These are phyloP conservation scores for Pichia sp. DNA, from an alignment of 1,139 yeast species.

Conservation along the genomic window DNA sequence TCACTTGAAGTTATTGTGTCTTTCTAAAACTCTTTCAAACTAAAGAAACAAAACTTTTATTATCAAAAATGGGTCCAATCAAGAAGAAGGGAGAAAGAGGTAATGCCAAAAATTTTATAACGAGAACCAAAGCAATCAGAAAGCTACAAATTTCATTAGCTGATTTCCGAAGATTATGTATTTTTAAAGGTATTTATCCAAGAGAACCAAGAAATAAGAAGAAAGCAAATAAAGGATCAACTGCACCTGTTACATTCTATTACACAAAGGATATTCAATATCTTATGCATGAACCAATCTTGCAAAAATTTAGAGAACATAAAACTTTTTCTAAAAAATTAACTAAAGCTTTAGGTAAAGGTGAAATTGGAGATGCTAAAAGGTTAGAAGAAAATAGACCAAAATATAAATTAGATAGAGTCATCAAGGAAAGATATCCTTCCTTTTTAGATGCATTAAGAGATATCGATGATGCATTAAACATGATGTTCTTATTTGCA, in stretches of 20 bases:
- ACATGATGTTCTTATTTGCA: constrained; percentile 89
- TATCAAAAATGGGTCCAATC: constrained; percentile 36
- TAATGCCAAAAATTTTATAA: constrained; percentile 86
- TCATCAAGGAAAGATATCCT: constrained; percentile 93
- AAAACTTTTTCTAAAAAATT: constrained; percentile 89
- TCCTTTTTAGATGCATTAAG: constrained; percentile 87
- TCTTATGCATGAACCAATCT: constrained; percentile 89
- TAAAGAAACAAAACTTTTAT: neutral
- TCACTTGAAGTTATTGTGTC: neutral
- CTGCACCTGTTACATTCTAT: constrained; percentile 93
- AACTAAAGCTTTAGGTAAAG: constrained; percentile 84
- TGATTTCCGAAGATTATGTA: constrained; percentile 96
- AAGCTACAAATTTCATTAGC: constrained; percentile 90
- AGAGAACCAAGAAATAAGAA: constrained; percentile 94
- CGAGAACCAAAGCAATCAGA: constrained; percentile 92
- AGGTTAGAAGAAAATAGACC: constrained; percentile 78
- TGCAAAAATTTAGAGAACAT: constrained; percentile 89
- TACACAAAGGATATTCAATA: constrained; percentile 92
- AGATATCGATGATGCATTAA: constrained; percentile 91
- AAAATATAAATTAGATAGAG: constrained; percentile 77
- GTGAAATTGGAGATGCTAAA: constrained; percentile 86
- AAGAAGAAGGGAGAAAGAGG: constrained; percentile 84
- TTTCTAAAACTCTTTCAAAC: neutral
- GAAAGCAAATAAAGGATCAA: constrained; percentile 95
- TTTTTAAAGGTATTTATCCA: constrained; percentile 93